Evolutionary conservation across 2,329 filamentous ascomycete species (phyloP).

Genomic region (Zymoseptoria passerinii): DNA sequence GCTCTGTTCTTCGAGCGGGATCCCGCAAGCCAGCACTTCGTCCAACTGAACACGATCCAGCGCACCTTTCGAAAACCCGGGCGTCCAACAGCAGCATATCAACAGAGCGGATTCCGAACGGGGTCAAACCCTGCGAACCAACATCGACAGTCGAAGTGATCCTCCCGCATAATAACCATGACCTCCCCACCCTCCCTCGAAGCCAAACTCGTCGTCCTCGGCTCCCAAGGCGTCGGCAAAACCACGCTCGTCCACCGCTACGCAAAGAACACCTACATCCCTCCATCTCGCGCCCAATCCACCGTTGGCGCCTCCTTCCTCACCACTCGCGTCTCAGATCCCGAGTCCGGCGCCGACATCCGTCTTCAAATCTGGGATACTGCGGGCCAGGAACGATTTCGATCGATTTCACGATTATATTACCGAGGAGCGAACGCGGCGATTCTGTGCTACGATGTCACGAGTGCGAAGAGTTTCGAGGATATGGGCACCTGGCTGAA

Average conservation of each 20-base stretch:
- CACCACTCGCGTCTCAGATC: constrained; percentile 62
- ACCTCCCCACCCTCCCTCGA: constrained; percentile 51
- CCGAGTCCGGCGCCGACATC: constrained; percentile 75
- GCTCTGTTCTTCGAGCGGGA: neutral
- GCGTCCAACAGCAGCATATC: neutral
- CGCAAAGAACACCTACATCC: constrained; percentile 63
- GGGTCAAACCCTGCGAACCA: neutral
- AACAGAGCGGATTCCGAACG: neutral
- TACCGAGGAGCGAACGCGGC: constrained; percentile 93
- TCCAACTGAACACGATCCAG: neutral
- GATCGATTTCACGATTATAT: constrained; percentile 89
- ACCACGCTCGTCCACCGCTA: constrained; percentile 70
- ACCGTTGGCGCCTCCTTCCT: constrained; percentile 49
- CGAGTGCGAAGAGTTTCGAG: constrained; percentile 71
- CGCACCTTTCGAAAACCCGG: neutral
- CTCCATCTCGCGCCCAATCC: constrained; percentile 39
- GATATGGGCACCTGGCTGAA: constrained; percentile 90
- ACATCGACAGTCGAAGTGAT: neutral
- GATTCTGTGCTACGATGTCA: constrained; percentile 91
- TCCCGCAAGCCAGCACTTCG: neutral
- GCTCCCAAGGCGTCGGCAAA: constrained; percentile 72
- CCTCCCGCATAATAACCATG: constrained; percentile 3
- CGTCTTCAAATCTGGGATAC: constrained; percentile 97
- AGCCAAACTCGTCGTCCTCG: constrained; percentile 74
- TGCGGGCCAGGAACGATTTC: constrained; percentile 89